Evolutionary conservation across 352 stramenopile genomes (phyloP).

Genomic region (Discostella stelligera): DNA sequence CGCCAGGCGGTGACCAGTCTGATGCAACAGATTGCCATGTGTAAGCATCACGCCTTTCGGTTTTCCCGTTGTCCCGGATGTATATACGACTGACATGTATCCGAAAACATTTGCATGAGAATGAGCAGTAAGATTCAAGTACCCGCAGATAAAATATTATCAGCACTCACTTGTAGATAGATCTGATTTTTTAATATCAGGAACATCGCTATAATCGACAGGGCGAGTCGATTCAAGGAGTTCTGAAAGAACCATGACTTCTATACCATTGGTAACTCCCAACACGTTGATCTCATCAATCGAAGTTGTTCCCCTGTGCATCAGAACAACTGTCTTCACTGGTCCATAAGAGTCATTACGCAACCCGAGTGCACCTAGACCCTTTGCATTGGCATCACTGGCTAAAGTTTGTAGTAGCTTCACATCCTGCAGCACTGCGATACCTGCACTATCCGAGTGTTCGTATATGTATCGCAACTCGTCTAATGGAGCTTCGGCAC

Average conservation of each 20-base stretch:
- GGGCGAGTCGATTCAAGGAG: slow-evolving; percentile 47
- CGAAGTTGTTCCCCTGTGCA: slow-evolving; percentile 68
- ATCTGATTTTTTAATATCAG: slow-evolving; percentile 54
- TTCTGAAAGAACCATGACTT: slow-evolving; percentile 62
- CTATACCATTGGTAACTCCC: slow-evolving; percentile 47
- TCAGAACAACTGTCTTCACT: slow-evolving; percentile 70
- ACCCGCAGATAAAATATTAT: not conserved
- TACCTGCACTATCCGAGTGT: slow-evolving; percentile 71
- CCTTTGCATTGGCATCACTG: slow-evolving; percentile 58
- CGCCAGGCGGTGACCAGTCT: slow-evolving; percentile 66
- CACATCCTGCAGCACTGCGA: slow-evolving; percentile 74
- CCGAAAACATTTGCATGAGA: slow-evolving; percentile 7
- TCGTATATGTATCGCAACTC: slow-evolving; percentile 84
- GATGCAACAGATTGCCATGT: slow-evolving; percentile 87
- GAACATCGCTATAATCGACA: slow-evolving; percentile 40
- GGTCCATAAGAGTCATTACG: slow-evolving; percentile 64
- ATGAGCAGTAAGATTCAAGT: not conserved
- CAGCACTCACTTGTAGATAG: slow-evolving; percentile 64
- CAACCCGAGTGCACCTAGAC: slow-evolving; percentile 56
- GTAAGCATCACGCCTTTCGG: slow-evolving; percentile 91
- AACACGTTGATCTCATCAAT: slow-evolving; percentile 61
- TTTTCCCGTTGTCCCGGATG: slow-evolving; percentile 89
- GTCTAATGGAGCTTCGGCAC: slow-evolving; percentile 73
- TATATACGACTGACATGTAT: slow-evolving; percentile 85
- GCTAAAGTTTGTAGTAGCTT: slow-evolving; percentile 66